A percentile compares a stretch with the other conserved stretches of the same genome.
phyloP scores from a whole-genome alignment of 2,329 filamentous ascomycete genomes.

The Exophiala mesophila region DNA sequence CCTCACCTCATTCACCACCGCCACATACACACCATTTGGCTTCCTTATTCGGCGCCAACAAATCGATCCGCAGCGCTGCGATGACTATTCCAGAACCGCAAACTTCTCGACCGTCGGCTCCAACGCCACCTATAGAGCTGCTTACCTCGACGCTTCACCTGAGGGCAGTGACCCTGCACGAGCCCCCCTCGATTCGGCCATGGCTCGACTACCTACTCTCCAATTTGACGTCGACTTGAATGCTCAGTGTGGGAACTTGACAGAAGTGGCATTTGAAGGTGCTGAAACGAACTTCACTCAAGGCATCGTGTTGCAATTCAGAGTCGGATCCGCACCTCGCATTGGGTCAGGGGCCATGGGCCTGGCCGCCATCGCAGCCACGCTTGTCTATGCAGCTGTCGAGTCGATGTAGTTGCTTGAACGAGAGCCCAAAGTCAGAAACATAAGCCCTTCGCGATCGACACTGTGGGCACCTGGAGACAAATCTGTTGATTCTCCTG shows the following conservation, averaged over 20 bases:
- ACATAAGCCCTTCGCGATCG: too few species aligned
- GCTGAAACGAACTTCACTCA: slow-evolving; percentile 16
- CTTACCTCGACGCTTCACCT: slow-evolving; percentile 14
- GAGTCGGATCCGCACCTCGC: slow-evolving; percentile 10
- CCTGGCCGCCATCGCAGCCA: slow-evolving; percentile 7
- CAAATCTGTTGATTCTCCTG: too few species aligned
- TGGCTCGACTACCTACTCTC: slow-evolving; percentile 7
- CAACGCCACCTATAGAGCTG: slow-evolving; percentile 24
- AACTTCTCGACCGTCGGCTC: slow-evolving; percentile 18
- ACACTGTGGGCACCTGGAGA: too few species aligned
- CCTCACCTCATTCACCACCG: slow-evolving; percentile 10
- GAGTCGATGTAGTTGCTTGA: slow-evolving; percentile 10
- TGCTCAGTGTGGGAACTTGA: slow-evolving; percentile 17
- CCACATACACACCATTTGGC: slow-evolving; percentile 9
- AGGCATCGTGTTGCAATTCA: slow-evolving; percentile 16
- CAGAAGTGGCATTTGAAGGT: slow-evolving; percentile 11
- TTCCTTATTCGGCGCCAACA: slow-evolving; percentile 7
- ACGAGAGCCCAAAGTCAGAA: too few species aligned
- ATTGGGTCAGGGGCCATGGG: slow-evolving; percentile 7
- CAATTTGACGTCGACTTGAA: slow-evolving; percentile 13
- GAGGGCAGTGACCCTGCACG: slow-evolving; percentile 18
- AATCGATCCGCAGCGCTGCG: slow-evolving; percentile 1
- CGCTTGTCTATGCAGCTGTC: slow-evolving; percentile 4
- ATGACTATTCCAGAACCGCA: slow-evolving; percentile 14
- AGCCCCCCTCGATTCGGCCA: slow-evolving; percentile 15